Percentiles rank a stretch among this genome's conserved stretches.
These are phyloP conservation scores for Clonostachys rosea DNA, from an alignment of 2,329 filamentous ascomycete species.

Conservation along the genomic window DNA sequence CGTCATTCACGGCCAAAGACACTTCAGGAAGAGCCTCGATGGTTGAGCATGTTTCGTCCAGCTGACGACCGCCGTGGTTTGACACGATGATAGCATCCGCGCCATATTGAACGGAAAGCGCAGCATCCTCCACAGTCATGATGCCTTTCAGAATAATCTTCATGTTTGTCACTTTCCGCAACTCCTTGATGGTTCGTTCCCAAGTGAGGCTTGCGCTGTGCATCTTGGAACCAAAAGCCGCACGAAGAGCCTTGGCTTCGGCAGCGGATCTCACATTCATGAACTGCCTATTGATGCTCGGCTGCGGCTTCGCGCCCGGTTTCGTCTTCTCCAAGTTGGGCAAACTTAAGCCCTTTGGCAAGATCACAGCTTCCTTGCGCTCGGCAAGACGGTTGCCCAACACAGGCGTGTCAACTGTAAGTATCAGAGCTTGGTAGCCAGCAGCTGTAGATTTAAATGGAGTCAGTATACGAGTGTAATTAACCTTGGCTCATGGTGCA, in stretches of 20 bases:
- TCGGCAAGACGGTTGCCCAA: slow-evolving; percentile 20
- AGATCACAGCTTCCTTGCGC: slow-evolving; percentile 12
- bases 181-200: slow-evolving; percentile 11
- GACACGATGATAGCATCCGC: slow-evolving; percentile 13
- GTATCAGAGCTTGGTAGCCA: slow-evolving; percentile 17
- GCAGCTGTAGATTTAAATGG: slow-evolving; percentile 4
- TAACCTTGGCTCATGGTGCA: neutral
- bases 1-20: slow-evolving; percentile 37
- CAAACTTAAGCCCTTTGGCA: slow-evolving; percentile 12
- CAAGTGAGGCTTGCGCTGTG: slow-evolving; percentile 12
- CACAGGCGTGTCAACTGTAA: slow-evolving; percentile 19
- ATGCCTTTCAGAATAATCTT: slow-evolving; percentile 19
- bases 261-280: slow-evolving; percentile 10
- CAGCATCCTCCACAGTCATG: slow-evolving; percentile 20
- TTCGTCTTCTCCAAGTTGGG: slow-evolving; percentile 8
- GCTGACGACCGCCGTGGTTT: slow-evolving; percentile 41
- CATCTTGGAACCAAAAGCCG: slow-evolving; percentile 5
- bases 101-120: slow-evolving; percentile 17
- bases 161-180: slow-evolving; percentile 13
- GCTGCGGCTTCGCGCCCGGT: slow-evolving; percentile 3
- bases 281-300: slow-evolving; percentile 5
- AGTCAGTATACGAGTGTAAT: neutral
- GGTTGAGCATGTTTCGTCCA: slow-evolving; percentile 37
- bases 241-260: slow-evolving; percentile 8
- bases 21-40: slow-evolving; percentile 35